phyloP scores from a whole-genome alignment of 148 eudicot species.

The Salicornia ramosissima region DNA sequence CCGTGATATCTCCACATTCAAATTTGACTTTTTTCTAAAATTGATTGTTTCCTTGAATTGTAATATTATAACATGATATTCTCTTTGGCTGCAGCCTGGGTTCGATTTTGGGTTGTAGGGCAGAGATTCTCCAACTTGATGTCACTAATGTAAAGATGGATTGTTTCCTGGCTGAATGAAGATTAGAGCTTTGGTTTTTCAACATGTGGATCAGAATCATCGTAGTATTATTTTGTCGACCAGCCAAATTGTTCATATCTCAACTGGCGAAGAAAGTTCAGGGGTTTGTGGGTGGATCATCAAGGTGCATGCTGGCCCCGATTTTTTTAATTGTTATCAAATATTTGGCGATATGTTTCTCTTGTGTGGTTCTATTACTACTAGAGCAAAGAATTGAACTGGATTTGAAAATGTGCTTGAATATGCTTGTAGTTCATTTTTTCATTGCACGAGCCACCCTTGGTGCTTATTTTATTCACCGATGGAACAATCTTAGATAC shows the following conservation, averaged over 20 bases:
- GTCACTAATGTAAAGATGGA: conserved; percentile 97
- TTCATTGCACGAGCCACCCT: not conserved
- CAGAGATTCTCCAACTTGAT: conserved; percentile 91
- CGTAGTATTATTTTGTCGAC: not conserved
- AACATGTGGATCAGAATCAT: not conserved
- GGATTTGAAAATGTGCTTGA: not conserved
- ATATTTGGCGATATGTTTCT: not conserved
- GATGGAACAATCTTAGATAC: not conserved
- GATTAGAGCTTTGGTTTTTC: not conserved
- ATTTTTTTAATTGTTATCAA: not conserved
- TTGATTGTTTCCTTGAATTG: not conserved
- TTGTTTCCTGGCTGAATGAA: conserved; percentile 40
- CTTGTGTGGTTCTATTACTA: no score
- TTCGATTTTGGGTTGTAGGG: conserved; percentile 79
- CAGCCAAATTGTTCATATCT: not conserved
- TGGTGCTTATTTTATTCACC: not conserved
- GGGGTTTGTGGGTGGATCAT: no score
- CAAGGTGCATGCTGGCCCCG: not conserved
- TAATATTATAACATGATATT: not conserved
- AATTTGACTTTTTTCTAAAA: not conserved
- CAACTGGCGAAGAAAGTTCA: not conserved
- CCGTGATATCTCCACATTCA: not conserved
- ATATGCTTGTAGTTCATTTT: not conserved
- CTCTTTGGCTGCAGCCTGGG: conserved; percentile 58
- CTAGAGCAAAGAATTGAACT: not conserved